Conservation (phyloP, 345 rosid species). For the Fremontodendron californicum region DNA sequence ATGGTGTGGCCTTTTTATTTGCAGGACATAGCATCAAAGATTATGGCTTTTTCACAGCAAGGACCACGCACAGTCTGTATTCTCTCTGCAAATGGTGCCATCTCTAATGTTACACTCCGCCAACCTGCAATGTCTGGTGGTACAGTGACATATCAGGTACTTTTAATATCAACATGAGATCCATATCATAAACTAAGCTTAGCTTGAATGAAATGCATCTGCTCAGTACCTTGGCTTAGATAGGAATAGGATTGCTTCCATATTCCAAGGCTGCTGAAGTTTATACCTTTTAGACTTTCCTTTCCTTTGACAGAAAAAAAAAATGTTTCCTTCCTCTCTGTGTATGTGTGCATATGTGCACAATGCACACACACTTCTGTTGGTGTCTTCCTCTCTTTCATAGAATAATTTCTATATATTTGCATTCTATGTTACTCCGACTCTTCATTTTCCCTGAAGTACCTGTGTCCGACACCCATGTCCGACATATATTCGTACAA, state of each 20-base stretch:
- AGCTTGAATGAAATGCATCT: background rate
- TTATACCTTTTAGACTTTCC: background rate
- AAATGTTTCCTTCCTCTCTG: background rate
- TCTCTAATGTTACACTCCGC: conserved; percentile 61
- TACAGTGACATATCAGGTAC: conserved; percentile 69
- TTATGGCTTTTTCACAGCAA: conserved; percentile 66
- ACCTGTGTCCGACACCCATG: too few relatives aligned
- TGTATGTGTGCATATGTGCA: background rate
- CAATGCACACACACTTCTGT: background rate
- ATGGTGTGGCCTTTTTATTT: conserved; percentile 8
- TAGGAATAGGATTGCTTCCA: background rate
- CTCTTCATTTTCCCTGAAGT: too few relatives aligned
- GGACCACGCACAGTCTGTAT: conserved; percentile 79
- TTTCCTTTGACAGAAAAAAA: background rate
- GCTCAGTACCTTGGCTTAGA: background rate
- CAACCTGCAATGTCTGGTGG: conserved; percentile 57
- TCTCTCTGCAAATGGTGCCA: conserved; percentile 85
- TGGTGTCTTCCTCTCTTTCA: too few relatives aligned
- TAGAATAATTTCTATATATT: background rate
- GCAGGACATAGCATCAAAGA: conserved; percentile 73
- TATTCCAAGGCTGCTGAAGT: background rate
- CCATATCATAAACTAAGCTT: background rate
- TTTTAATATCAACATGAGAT: conserved; percentile 11
- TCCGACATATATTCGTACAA: too few relatives aligned
- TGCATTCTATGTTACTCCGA: too few relatives aligned